phyloP scores from a whole-genome alignment of 768 basidiomycete genomes.

The Lactifluus volemus region DNA sequence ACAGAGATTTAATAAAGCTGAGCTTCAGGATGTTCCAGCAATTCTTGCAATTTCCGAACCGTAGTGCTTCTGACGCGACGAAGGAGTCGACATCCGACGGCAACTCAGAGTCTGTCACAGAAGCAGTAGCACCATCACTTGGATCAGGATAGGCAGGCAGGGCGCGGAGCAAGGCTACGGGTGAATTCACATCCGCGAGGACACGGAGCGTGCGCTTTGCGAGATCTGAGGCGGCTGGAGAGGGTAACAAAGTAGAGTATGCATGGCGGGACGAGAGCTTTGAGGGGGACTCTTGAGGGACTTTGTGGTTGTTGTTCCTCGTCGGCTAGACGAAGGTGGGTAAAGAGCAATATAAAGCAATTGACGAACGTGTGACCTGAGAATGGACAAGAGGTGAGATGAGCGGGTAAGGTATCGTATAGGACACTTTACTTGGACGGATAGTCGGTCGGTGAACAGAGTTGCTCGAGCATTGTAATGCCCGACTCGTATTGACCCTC shows the following conservation, averaged over 20 bases:
- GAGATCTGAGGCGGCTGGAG: slow-evolving; percentile 4
- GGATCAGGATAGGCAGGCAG: slow-evolving; percentile 18
- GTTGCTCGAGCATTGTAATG: slow-evolving; percentile 50
- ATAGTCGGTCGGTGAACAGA: slow-evolving; percentile 47
- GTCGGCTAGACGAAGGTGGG: slow-evolving; percentile 6
- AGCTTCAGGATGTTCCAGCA: slow-evolving; percentile 21
- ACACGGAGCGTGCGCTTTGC: slow-evolving; percentile 16
- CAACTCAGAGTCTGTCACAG: neutral
- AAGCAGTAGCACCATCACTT: neutral
- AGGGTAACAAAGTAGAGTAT: slow-evolving; percentile 14
- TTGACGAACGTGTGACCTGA: slow-evolving; percentile 19
- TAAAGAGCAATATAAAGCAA: slow-evolving; percentile 21
- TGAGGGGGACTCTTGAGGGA: slow-evolving; percentile 14
- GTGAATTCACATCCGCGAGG: slow-evolving; percentile 16
- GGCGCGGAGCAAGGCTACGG: slow-evolving; percentile 16
- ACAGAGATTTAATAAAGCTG: slow-evolving; percentile 10
- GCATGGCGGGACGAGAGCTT: slow-evolving; percentile 16
- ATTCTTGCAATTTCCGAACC: slow-evolving; percentile 19
- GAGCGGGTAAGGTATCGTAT: neutral
- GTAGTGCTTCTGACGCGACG: slow-evolving; percentile 15
- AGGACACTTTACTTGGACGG: slow-evolving; percentile 47
- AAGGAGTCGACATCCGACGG: slow-evolving; percentile 14
- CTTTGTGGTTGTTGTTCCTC: neutral
- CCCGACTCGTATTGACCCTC: slow-evolving; percentile 70
- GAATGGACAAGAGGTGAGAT: neutral